These are phyloP conservation scores for Avena atlantica DNA, from an alignment of 176 grass and related monocot species.

Conservation along the genomic window DNA sequence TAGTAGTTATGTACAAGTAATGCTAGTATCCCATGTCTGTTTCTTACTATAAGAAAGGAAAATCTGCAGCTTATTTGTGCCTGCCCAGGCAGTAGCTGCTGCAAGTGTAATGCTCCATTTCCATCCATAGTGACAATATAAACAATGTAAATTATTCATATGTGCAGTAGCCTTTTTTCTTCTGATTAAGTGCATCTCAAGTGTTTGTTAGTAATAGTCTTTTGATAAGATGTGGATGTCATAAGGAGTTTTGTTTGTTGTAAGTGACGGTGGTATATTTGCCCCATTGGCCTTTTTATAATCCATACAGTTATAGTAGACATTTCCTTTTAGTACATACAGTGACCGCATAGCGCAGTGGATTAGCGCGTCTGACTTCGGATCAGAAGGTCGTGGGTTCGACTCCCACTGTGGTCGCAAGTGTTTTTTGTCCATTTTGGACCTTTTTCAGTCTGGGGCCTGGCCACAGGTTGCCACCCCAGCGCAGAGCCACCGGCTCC, in stretches of 20 bases:
- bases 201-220: not conserved
- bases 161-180: not conserved
- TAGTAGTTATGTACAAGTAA: not conserved
- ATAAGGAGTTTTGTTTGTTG: too few species aligned
- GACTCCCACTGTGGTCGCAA: conserved; percentile 98
- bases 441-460: too few species aligned
- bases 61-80: conserved; percentile 20
- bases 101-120: conserved; percentile 7
- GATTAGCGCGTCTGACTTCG: conserved; percentile 99
- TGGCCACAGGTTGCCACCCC: too few species aligned
- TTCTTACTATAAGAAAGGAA: not conserved
- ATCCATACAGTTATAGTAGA: rapidly evolving
- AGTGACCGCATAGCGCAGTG: conserved; percentile 99
- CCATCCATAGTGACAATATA: not conserved
- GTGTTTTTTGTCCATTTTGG: too few species aligned
- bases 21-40: not conserved
- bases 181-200: not conserved
- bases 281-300: too few species aligned
- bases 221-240: too few species aligned
- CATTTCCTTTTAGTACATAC: rapidly evolving
- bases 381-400: conserved; percentile 99
- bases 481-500: too few species aligned
- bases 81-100: conserved; percentile 7
- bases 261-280: too few species aligned
- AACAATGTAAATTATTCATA: conserved; percentile 17